A percentile compares a stretch with the other conserved stretches of the same genome.
phyloP scores from a whole-genome alignment of 1,284 basidiomycete species.

The Phellopilus nigrolimitatus region DNA sequence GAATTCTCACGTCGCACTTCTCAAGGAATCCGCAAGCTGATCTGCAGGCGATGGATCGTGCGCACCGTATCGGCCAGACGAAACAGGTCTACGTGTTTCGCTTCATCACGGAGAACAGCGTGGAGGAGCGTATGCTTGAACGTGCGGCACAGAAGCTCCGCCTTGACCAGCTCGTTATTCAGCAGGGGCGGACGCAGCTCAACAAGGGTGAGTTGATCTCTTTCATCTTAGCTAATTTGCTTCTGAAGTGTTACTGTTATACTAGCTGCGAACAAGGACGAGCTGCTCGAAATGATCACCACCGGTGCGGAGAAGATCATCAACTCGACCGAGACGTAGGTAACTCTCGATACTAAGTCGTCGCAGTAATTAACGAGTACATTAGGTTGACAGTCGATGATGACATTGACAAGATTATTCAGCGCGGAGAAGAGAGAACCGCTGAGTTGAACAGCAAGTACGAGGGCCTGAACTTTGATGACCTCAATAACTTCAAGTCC shows the following conservation, averaged over 20 bases:
- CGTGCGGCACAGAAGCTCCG: constrained; percentile 95
- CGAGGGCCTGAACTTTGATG: constrained; percentile 89
- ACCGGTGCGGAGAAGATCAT: constrained; percentile 98
- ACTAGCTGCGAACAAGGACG: constrained; percentile 89
- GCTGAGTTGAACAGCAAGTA: constrained; percentile 90
- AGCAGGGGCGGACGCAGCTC: constrained; percentile 82
- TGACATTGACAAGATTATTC: constrained; percentile 94
- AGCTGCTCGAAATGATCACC: constrained; percentile 96
- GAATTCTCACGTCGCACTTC: no score
- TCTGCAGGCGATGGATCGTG: constrained; percentile 98
- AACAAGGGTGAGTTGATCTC: constrained; percentile 50
- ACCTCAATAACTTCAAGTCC: constrained; percentile 95
- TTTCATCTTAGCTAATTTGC: not conserved
- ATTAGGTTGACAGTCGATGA: constrained; percentile 77
- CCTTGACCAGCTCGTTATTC: constrained; percentile 96
- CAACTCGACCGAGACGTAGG: constrained; percentile 64
- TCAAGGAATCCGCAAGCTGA: constrained; percentile 98
- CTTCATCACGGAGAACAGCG: constrained; percentile 91
- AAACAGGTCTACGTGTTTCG: constrained; percentile 99
- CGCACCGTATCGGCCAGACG: constrained; percentile 97
- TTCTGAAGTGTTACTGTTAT: not conserved
- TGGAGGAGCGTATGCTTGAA: constrained; percentile 97
- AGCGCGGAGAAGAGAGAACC: constrained; percentile 89
- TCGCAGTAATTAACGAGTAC: constrained; percentile 7
- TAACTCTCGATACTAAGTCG: constrained; percentile 15